A percentile compares a stretch with the other conserved stretches of the same genome.
These are phyloP conservation scores for Davidsoniella australis DNA, from an alignment of 2,329 filamentous ascomycete species.

Conservation along the genomic window DNA sequence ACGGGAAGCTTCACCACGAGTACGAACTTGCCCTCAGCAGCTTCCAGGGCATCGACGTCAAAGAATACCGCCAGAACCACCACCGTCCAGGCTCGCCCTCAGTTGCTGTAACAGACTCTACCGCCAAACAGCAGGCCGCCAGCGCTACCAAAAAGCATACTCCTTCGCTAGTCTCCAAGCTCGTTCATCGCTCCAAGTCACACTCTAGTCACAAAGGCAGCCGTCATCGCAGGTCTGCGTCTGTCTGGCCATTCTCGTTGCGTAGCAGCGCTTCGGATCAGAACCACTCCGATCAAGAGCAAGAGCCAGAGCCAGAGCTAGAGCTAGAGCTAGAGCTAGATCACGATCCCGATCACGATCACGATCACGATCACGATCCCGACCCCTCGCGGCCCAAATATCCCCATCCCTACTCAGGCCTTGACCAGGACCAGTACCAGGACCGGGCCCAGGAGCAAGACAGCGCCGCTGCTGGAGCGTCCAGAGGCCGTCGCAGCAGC, in stretches of 20 bases:
- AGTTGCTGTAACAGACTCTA: too few species aligned
- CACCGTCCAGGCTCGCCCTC: too few species aligned
- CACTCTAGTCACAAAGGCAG: too few species aligned
- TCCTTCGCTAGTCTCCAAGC: too few species aligned
- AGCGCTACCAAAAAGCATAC: neutral
- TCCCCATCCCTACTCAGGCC: neutral
- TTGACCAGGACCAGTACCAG: neutral
- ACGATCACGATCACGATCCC: neutral
- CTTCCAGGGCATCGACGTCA: constrained; percentile 2
- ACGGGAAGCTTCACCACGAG: constrained; percentile 5
- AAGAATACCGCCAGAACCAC: neutral
- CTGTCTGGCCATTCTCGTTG: too few species aligned
- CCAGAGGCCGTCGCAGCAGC: neutral
- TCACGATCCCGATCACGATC: neutral
- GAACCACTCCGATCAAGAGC: too few species aligned
- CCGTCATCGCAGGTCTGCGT: too few species aligned
- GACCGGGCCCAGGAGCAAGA: neutral
- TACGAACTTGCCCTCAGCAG: constrained; percentile 6
- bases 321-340: too few species aligned
- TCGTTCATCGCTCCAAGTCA: too few species aligned
- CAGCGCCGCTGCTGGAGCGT: neutral
- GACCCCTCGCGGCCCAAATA: neutral
- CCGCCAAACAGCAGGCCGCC: neutral
- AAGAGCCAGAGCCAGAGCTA: too few species aligned
- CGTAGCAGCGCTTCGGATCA: too few species aligned